Base-by-base conservation (phyloP, 108 stramenopile species). In the Skeletonema costatum region DNA sequence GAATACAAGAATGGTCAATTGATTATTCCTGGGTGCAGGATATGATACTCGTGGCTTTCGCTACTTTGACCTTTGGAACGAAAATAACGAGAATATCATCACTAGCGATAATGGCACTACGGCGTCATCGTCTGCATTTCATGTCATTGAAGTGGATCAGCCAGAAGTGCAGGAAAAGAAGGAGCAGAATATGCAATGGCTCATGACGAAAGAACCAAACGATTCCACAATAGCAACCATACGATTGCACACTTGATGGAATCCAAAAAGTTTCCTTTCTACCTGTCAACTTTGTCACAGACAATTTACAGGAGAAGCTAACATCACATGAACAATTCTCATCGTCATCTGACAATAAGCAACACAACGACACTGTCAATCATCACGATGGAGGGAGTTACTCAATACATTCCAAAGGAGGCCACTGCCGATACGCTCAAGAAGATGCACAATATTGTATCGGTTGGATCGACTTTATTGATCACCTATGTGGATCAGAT, bases 361-460 rank as follows among this genome's bases (percentile, higher is more conserved):
- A 25, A 25, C 0, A 25, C 25, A 25, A 25, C 25, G 25, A 25
- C 25, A 25, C 25, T 25, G 25, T 62, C 71, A n/a, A 58, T 78
- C 10, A 62, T 78, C 6, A 64, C 61, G 33, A 2, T 72, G 29
- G 25, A 78, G 71, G 70, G 77, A 42, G 71, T 79, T 48, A 67
- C 78, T 5, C 78, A 79, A 9, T 79, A 79, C 50, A 79, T 79
- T 21, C 78, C 78, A 2, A 73, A 73, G 41, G 62, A 71, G 50
- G 66, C 78, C 1, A 72, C 72, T 13, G 48, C 51, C 38, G 72
- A 71, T 17, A 48, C 53, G 32, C 30, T 60, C 53, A 33, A 73
- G 13, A 64, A 73, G 48, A 72, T 73, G 30, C 30, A 64, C 12
- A 25, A 25, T 25, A 25, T 25, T 25, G 25, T 25, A 25, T 25